These are phyloP conservation scores for Elsinoe batatas DNA, from an alignment of 2,329 filamentous ascomycete genomes.

Conservation along the genomic window DNA sequence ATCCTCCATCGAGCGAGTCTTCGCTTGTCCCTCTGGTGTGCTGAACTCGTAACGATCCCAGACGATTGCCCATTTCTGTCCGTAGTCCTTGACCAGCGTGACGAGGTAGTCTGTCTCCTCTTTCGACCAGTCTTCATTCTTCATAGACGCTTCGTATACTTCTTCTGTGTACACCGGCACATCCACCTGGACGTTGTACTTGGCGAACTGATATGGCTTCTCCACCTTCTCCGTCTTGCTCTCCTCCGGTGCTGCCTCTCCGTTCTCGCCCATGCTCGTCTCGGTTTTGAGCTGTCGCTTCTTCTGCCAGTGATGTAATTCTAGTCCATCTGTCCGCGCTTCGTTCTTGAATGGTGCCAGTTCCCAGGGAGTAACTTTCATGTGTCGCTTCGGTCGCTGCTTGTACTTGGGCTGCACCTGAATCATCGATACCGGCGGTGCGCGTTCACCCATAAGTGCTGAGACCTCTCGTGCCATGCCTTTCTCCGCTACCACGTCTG, in stretches of 20 bases:
- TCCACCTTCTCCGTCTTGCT: slow-evolving; percentile 26
- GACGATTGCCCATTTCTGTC: slow-evolving; percentile 83
- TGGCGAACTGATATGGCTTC: slow-evolving; percentile 57
- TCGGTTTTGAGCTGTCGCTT: slow-evolving; percentile 34
- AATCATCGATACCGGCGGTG: slow-evolving; percentile 41
- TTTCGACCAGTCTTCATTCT: slow-evolving; percentile 71
- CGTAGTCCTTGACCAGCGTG: slow-evolving; percentile 62
- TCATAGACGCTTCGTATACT: slow-evolving; percentile 68
- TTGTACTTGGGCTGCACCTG: slow-evolving; percentile 43
- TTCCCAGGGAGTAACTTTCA: slow-evolving; percentile 36
- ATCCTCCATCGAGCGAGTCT: slow-evolving; percentile 69
- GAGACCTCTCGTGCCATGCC: slow-evolving; percentile 43
- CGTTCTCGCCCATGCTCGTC: slow-evolving; percentile 22
- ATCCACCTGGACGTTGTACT: slow-evolving; percentile 74
- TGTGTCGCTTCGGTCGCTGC: slow-evolving; percentile 38
- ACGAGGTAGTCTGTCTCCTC: slow-evolving; percentile 92
- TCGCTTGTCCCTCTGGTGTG: slow-evolving; percentile 25
- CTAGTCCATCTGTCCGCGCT: slow-evolving; percentile 60
- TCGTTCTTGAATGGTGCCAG: slow-evolving; percentile 64
- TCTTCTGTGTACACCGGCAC: slow-evolving; percentile 77
- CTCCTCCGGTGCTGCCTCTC: slow-evolving; percentile 27
- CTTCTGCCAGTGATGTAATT: slow-evolving; percentile 72
- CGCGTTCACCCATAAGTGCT: slow-evolving; percentile 41
- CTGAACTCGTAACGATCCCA: slow-evolving; percentile 84
- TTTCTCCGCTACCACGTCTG: slow-evolving; percentile 21